phyloP scores from a whole-genome alignment of 192 early-diverging fungal species.

The Gryganskiella cystojenkinii region DNA sequence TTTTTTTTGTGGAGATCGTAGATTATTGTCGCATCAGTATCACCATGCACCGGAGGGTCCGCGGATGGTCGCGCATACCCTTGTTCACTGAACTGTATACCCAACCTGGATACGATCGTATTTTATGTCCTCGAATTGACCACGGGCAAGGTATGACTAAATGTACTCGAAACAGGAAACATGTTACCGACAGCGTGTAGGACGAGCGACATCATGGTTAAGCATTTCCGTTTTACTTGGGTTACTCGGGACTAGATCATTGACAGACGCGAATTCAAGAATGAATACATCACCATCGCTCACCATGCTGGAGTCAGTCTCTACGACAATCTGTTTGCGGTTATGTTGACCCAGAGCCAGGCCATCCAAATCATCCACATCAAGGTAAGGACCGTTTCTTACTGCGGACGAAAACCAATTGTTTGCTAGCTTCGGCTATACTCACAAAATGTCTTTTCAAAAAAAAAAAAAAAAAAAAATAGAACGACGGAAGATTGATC shows the following conservation, averaged over 20 bases:
- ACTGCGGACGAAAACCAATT: background rate
- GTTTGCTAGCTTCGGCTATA: background rate
- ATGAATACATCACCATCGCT: conserved; percentile 71
- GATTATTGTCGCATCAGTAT: conserved; percentile 71
- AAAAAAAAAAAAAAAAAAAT: too few relatives aligned
- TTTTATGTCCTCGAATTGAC: conserved; percentile 72
- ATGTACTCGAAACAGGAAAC: background rate
- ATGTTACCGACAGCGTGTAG: background rate
- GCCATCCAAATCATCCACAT: conserved; percentile 72
- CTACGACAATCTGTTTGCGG: conserved; percentile 66
- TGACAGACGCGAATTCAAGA: conserved; percentile 63
- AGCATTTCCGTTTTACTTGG: conserved; percentile 12
- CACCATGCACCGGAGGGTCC: conserved; percentile 45
- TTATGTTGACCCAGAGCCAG: conserved; percentile 80
- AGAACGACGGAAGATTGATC: conserved; percentile 68
- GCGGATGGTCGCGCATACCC: conserved; percentile 55
- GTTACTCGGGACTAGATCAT: conserved; percentile 56
- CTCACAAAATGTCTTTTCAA: conserved; percentile 17
- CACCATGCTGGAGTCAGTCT: conserved; percentile 78
- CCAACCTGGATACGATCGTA: conserved; percentile 68
- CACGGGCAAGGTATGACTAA: conserved; percentile 63
- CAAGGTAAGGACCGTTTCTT: conserved; percentile 54
- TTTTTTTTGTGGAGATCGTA: conserved; percentile 13
- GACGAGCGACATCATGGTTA: too few relatives aligned
- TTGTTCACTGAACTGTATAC: conserved; percentile 59